Conservation (phyloP, 768 basidiomycete species). For the Russula emetica region DNA sequence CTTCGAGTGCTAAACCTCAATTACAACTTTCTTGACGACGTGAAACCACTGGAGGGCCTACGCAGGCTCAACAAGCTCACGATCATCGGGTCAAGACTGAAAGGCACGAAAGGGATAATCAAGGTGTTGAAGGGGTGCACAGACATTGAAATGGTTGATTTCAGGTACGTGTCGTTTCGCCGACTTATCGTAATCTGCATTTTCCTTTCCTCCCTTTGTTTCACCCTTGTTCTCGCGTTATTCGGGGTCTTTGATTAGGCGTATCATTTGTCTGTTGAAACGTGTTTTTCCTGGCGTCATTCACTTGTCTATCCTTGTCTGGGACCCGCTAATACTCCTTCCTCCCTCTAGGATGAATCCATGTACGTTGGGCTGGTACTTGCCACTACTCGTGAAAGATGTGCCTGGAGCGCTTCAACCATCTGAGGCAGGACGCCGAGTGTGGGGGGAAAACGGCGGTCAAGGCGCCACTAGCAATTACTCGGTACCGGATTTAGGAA, state of each 20-base stretch:
- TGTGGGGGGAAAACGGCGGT: conserved; percentile 26
- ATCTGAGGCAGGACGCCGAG: conserved; percentile 37
- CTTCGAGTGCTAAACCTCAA: conserved; percentile 90
- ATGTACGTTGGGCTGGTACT: conserved; percentile 92
- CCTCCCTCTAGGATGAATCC: conserved; percentile 76
- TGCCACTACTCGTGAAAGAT: conserved; percentile 75
- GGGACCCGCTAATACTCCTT: conserved; percentile 7
- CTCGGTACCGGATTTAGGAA: conserved; percentile 26
- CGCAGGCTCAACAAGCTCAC: conserved; percentile 75
- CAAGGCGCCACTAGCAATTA: conserved; percentile 31
- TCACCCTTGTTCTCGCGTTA: conserved; percentile 6
- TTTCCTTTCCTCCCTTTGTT: conserved; percentile 13
- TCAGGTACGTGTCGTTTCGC: conserved; percentile 56
- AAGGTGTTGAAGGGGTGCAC: conserved; percentile 64
- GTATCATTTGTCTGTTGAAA: conserved; percentile 3
- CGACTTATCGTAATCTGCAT: conserved; percentile 25
- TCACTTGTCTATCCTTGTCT: background rate
- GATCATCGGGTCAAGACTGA: conserved; percentile 77
- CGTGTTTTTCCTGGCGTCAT: background rate
- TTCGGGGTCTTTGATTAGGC: conserved; percentile 9
- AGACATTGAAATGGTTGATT: conserved; percentile 85
- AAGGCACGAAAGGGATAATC: conserved; percentile 70
- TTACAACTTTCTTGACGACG: conserved; percentile 90
- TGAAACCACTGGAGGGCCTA: conserved; percentile 63
- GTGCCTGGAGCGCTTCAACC: conserved; percentile 64